Percentiles rank a stretch among this genome's conserved stretches.
Conservation (phyloP, 148 eudicot species). For the Limonium bicolor region DNA sequence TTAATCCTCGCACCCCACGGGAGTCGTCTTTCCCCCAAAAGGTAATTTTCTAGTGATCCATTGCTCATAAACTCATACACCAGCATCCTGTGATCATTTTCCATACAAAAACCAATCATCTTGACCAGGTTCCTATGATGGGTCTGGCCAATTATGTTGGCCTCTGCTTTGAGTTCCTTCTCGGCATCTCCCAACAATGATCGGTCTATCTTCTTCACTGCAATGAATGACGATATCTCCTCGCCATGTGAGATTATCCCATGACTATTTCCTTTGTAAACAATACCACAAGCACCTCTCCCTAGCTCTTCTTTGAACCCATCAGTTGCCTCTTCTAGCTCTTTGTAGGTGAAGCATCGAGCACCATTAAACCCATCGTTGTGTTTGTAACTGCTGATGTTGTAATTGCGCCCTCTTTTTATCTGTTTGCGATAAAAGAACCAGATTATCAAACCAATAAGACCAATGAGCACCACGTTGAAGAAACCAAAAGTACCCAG, state of each 20-base stretch:
- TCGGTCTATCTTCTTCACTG: not conserved
- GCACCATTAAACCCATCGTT: not conserved
- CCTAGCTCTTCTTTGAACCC: not conserved
- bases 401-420: not conserved
- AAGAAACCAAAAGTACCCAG: not conserved
- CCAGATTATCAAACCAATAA: not conserved
- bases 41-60: constrained; percentile 6
- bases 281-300: not conserved
- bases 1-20: constrained; percentile 2
- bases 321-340: not conserved
- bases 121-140: not conserved
- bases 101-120: not conserved
- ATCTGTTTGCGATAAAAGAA: not conserved
- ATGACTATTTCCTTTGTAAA: not conserved
- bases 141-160: not conserved
- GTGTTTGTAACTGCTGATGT: not conserved
- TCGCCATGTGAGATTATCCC: no score
- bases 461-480: not conserved
- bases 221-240: no score
- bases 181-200: not conserved
- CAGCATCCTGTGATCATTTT: not conserved
- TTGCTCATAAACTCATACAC: constrained; percentile 12
- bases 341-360: not conserved
- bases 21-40: constrained; percentile 4
- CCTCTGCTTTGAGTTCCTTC: not conserved